Percentiles rank a stretch among this genome's conserved stretches.
Conservation (phyloP, 805 yeast genomes). For the Saccharomycopsis amapae region DNA sequence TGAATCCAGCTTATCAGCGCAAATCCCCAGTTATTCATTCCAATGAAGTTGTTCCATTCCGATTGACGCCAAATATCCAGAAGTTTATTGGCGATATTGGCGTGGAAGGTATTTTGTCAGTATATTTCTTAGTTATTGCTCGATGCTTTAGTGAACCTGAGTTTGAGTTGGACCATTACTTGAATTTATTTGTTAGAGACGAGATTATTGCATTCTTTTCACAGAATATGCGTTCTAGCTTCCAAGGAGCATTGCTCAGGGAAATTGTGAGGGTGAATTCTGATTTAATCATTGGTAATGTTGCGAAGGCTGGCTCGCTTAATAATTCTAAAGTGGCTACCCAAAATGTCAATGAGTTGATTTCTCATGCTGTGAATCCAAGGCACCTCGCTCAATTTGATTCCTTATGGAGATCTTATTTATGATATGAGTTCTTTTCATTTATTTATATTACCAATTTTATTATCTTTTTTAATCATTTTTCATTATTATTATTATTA, state of each 20-base stretch:
- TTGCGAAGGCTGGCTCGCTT: not conserved
- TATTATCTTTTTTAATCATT: not conserved
- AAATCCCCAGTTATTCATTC: slow-evolving; percentile 74
- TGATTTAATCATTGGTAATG: slow-evolving; percentile 23
- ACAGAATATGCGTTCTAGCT: slow-evolving; percentile 37
- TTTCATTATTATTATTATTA: not conserved
- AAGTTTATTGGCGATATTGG: slow-evolving; percentile 87
- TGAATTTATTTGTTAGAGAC: slow-evolving; percentile 89
- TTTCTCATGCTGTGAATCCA: slow-evolving; percentile 93
- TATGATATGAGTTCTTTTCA: slow-evolving; percentile 4
- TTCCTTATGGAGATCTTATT: slow-evolving; percentile 56
- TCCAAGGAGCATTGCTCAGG: slow-evolving; percentile 64
- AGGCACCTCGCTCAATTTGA: slow-evolving; percentile 88
- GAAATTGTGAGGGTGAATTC: slow-evolving; percentile 78
- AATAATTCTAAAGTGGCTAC: slow-evolving; percentile 63
- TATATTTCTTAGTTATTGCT: slow-evolving; percentile 76
- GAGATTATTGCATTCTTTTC: slow-evolving; percentile 92
- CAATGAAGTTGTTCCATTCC: slow-evolving; percentile 92
- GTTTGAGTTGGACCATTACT: slow-evolving; percentile 80
- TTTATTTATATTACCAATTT: not conserved
- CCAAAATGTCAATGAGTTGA: slow-evolving; percentile 82
- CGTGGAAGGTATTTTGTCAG: slow-evolving; percentile 84
- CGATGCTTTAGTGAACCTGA: slow-evolving; percentile 86
- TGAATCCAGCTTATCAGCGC: slow-evolving; percentile 7
- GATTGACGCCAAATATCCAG: slow-evolving; percentile 94